phyloP scores from a whole-genome alignment of 2,329 filamentous ascomycete genomes.

The Colletotrichum melonis region DNA sequence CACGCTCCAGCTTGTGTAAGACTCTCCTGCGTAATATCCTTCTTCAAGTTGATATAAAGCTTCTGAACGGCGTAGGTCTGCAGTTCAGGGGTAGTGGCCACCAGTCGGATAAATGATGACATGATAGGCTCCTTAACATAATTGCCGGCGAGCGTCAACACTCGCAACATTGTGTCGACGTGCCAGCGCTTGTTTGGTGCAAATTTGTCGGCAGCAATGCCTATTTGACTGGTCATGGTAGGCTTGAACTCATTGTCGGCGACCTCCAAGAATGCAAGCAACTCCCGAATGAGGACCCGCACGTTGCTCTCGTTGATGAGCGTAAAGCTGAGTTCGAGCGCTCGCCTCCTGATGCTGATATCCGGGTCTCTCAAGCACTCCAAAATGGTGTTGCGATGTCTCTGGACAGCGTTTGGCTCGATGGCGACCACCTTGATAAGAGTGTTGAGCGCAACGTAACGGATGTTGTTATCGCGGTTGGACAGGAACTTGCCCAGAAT shows the following conservation, averaged over 20 bases:
- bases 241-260: constrained; percentile 99
- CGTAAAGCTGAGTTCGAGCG: constrained; percentile 97
- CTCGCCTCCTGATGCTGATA: constrained; percentile 95
- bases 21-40: constrained; percentile 97
- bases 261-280: constrained; percentile 94
- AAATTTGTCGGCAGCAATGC: constrained; percentile 94
- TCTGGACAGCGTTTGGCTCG: constrained; percentile 96
- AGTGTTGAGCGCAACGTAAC: constrained; percentile 97
- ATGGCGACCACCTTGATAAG: constrained; percentile 98
- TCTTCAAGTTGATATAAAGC: constrained; percentile 88
- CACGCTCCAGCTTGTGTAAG: constrained; percentile 92
- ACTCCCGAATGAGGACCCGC: constrained; percentile 89
- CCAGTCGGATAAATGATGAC: constrained; percentile 94
- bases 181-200: constrained; percentile 99
- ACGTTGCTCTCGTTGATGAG: constrained; percentile 98
- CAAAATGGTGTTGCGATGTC: constrained; percentile 96
- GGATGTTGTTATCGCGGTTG: constrained; percentile 99
- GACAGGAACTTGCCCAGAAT: constrained; percentile 97
- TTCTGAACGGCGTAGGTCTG: constrained; percentile 98
- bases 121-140: constrained; percentile 98
- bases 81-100: constrained; percentile 92
- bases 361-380: constrained; percentile 97
- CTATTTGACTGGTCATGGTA: constrained; percentile 97
- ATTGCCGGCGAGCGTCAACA: constrained; percentile 92
- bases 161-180: constrained; percentile 95